Percentiles rank a stretch among this genome's conserved stretches.
Evolutionary conservation across 768 basidiomycete genomes (phyloP).

Genomic region (Mycena galericulata): DNA sequence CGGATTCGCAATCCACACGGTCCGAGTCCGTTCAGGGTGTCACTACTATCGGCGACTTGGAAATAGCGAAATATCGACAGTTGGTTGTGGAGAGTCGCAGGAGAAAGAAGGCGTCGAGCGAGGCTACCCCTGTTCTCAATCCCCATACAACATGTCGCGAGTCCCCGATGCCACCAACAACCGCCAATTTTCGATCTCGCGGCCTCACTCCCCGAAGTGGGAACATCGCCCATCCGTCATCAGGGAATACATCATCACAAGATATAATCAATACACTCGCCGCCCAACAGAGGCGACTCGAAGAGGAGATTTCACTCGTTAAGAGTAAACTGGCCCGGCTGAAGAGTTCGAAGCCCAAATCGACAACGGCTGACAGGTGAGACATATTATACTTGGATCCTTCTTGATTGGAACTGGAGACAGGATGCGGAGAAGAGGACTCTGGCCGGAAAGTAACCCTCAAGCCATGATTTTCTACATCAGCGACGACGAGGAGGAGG

Average conservation of each 20-base stretch:
- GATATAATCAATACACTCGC: neutral
- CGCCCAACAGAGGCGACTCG: slow-evolving; percentile 1
- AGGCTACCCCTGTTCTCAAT: neutral
- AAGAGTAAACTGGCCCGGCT: neutral
- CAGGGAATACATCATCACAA: neutral
- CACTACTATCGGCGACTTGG: neutral
- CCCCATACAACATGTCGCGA: neutral
- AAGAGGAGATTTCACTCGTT: slow-evolving; percentile 8
- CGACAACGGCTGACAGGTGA: slow-evolving; percentile 11
- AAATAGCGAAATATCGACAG: slow-evolving; percentile 16
- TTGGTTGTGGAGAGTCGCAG: slow-evolving; percentile 19
- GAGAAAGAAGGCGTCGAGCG: slow-evolving; percentile 2
- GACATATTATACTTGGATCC: neutral
- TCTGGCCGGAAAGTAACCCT: slow-evolving; percentile 21
- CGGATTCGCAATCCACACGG: no score
- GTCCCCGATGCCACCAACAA: neutral
- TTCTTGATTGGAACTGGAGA: neutral
- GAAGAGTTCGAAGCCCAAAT: neutral
- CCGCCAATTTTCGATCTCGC: neutral
- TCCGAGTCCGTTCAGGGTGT: neutral
- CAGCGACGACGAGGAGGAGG: slow-evolving; percentile 28
- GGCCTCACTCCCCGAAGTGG: neutral
- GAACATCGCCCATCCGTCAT: neutral
- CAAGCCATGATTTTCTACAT: slow-evolving; percentile 5
- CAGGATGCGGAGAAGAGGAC: slow-evolving; percentile 11